Evolutionary conservation across 768 basidiomycete species (phyloP), one percentile per base, ranked within the genome.

Genomic region (Suillus weaverae): DNA sequence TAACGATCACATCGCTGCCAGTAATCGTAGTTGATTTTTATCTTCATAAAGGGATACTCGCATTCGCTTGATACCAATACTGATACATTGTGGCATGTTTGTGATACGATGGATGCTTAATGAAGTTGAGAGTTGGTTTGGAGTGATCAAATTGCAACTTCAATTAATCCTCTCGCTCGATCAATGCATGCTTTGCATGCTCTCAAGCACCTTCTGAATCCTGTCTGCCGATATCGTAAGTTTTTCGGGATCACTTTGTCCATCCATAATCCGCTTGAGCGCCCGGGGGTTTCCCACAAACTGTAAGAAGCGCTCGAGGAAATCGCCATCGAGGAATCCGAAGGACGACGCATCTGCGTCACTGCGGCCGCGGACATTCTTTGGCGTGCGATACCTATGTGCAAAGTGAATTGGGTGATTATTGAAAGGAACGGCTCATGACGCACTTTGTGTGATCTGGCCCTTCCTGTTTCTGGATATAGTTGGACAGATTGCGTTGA

Each of bases 241-340:
- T 39, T 76, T 76, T 75, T 94, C 90, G 3, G 85, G 85, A 60
- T 85, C 82, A 62, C 78, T 86, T 20, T 79, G 76, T 10, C 91
- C 92, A 35, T 78, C 70, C 68, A 89, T 76, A 11, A 92, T 84
- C 64, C 81, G 76, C 61, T 82, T 74, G n/a, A 86, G 76, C 30
- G 81, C 74, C 6, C 78, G 70, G 1, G 81, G 75, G 22, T 82
- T 77, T 14, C 70, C 73, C 43, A 71, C 72, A 56, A 81, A 78
- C 20, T 75, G 76, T 61, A 89, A 79, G 74, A 91, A 87, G 22
- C 80, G 77, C 74, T 95, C 92, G 22, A 97, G 72, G 67, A 95
- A 91, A 71, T 93, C 90, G 1, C 95, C 95, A 66, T 97, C 95
- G 35, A 97, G 80, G 81, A 97, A 95, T 18, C 94, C 94, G 46